These are phyloP conservation scores for Hymenoscyphus fructigenus DNA, from an alignment of 2,329 filamentous ascomycete genomes.

Conservation along the genomic window DNA sequence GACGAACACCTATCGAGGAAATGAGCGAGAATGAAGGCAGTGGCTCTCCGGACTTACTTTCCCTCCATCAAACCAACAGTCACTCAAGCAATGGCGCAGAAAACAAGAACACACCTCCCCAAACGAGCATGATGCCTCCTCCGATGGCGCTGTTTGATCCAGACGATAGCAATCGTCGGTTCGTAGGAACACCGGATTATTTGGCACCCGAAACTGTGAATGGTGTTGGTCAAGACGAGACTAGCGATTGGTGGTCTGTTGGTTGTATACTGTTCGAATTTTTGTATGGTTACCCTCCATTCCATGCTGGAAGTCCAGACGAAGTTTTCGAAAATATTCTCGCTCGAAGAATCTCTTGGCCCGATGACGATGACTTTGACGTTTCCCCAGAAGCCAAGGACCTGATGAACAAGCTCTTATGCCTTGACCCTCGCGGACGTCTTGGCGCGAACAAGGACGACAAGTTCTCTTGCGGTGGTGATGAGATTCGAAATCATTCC, in stretches of 20 bases:
- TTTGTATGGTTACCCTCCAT: slow-evolving; percentile 88
- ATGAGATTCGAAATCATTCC: slow-evolving; percentile 83
- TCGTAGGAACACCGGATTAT: slow-evolving; percentile 96
- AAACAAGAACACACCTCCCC: slow-evolving; percentile 59
- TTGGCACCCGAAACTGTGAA: slow-evolving; percentile 95
- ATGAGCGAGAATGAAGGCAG: slow-evolving; percentile 68
- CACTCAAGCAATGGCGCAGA: slow-evolving; percentile 39
- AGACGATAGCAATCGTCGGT: slow-evolving; percentile 86
- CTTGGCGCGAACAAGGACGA: slow-evolving; percentile 85
- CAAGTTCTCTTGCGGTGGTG: slow-evolving; percentile 78
- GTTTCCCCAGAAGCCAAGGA: slow-evolving; percentile 89
- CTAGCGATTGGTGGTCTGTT: slow-evolving; percentile 99
- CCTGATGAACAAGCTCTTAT: slow-evolving; percentile 88
- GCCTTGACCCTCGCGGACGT: slow-evolving; percentile 75
- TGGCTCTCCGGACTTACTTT: slow-evolving; percentile 74
- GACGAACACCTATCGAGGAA: slow-evolving; percentile 70
- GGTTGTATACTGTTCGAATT: slow-evolving; percentile 98
- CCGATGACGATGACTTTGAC: slow-evolving; percentile 74
- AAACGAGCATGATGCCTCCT: slow-evolving; percentile 73
- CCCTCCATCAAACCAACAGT: slow-evolving; percentile 54
- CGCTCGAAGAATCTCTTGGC: slow-evolving; percentile 87
- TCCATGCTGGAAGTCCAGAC: slow-evolving; percentile 86
- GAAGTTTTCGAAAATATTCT: slow-evolving; percentile 97
- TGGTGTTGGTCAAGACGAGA: slow-evolving; percentile 92
- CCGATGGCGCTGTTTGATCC: slow-evolving; percentile 95